Evolutionary conservation across 352 stramenopile genomes (phyloP).

Genomic region (Globisporangium paddicum): DNA sequence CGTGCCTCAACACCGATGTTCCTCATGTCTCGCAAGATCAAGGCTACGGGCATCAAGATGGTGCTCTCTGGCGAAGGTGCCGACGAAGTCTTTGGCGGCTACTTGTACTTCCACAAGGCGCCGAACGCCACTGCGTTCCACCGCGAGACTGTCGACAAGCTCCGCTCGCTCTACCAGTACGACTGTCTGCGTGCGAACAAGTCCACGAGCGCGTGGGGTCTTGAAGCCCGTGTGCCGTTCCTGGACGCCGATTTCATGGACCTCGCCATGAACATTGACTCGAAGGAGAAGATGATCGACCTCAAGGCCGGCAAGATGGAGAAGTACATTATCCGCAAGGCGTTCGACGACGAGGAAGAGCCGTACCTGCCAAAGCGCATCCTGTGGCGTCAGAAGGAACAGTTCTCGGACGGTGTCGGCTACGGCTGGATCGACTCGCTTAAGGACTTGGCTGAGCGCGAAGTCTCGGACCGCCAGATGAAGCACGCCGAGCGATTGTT

Average conservation of each 20-base stretch:
- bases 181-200: constrained; percentile 99
- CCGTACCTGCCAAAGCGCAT: constrained; percentile 97
- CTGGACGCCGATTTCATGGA: constrained; percentile 98
- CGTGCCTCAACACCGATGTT: constrained; percentile 99
- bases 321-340: constrained; percentile 99
- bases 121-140: constrained; percentile 93
- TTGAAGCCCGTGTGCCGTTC: constrained; percentile 98
- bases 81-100: constrained; percentile 98
- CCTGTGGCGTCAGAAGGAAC: constrained; percentile 99
- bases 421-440: constrained; percentile 99
- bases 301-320: constrained; percentile 92
- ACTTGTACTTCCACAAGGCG: constrained; percentile 99
- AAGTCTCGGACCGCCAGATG: constrained; percentile 96
- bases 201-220: constrained; percentile 96
- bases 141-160: constrained; percentile 93
- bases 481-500: constrained; percentile 93
- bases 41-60: constrained; percentile 99
- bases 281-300: constrained; percentile 97
- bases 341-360: constrained; percentile 96
- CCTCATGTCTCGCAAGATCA: constrained; percentile 99
- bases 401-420: constrained; percentile 99
- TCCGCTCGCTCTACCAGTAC: constrained; percentile 96
- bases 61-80: constrained; percentile 97
- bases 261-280: constrained; percentile 97
- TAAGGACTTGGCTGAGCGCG: constrained; percentile 92